Base-by-base conservation (phyloP, 2,329 filamentous ascomycete species). In the Hypoxylon sp. region DNA sequence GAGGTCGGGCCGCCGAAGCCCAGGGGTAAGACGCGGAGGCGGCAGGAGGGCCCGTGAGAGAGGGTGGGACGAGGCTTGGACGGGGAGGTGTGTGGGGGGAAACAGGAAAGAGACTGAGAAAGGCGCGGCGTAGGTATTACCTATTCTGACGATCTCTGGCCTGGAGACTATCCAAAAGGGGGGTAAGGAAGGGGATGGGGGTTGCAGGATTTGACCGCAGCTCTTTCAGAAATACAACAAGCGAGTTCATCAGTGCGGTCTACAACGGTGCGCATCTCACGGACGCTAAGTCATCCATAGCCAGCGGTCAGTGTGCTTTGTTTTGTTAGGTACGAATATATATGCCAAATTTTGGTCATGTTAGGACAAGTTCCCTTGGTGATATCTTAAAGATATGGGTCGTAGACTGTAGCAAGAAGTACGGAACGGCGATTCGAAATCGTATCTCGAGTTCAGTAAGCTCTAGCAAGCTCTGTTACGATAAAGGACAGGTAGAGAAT, bases 21-120 rank as follows among this genome's bases (percentile, higher is more conserved):
- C 11, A 62, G 60, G 46, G 67, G 65, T 7, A 67, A 69, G 59
- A 69, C 66, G 21, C 54, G 60, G 20, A 69, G 61, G 41, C 51
- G 62, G 11, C 57, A 58, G 42, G 60, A 64, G 7, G 63, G 62
- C n/a, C n/a, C 31, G 26, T 4, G 8, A 9, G 3, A 27, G 26
- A 9, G n/a, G n/a, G n/a, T n/a, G n/a, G n/a, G n/a, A n/a, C n/a
- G n/a, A n/a, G n/a, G n/a, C n/a, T n/a, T n/a, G n/a, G n/a, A n/a
- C n/a, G n/a, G n/a, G n/a, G n/a, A n/a, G n/a, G n/a, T n/a, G n/a
- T n/a, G n/a, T n/a, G n/a, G n/a, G n/a, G n/a, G n/a, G n/a, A n/a
- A n/a, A n/a, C n/a, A n/a, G n/a, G n/a, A n/a, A n/a, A n/a, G n/a
- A n/a, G n/a, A n/a, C n/a, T n/a, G n/a, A n/a, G n/a, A n/a, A n/a